Evolutionary conservation across 129 eudicot species (phyloP).

Genomic region (Scalesia atractyloides): DNA sequence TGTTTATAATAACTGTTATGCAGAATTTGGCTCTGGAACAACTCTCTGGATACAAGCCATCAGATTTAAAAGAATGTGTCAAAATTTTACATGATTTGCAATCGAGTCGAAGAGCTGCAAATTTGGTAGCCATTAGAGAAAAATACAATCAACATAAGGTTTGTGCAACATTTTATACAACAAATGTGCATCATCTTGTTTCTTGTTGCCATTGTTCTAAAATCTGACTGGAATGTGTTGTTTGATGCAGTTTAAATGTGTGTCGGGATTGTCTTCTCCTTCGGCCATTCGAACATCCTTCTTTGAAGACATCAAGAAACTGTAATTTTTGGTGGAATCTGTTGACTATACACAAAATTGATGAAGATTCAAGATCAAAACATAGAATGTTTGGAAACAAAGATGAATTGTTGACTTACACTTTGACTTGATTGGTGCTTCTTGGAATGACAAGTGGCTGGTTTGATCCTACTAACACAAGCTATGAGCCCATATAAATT

Average conservation of each 20-base stretch:
- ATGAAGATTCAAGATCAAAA: constrained; percentile 9
- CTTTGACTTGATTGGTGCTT: constrained; percentile 9
- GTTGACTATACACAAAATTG: constrained; percentile 1
- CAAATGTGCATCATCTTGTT: background rate
- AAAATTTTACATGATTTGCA: constrained; percentile 65
- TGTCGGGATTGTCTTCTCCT: constrained; percentile 52
- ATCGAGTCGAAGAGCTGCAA: constrained; percentile 47
- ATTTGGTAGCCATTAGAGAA: constrained; percentile 64
- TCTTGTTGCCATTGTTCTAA: constrained; percentile 5
- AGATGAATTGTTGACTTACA: constrained; percentile 14
- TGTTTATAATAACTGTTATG: background rate
- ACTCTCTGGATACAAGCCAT: constrained; percentile 56
- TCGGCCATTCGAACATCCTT: constrained; percentile 45
- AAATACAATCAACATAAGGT: constrained; percentile 81
- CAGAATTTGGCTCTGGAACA: constrained; percentile 56
- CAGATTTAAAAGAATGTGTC: constrained; percentile 72
- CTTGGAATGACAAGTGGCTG: background rate
- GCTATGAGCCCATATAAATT: background rate
- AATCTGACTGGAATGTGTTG: background rate
- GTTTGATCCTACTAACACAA: background rate
- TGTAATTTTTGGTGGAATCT: constrained; percentile 16
- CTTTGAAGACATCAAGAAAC: constrained; percentile 36
- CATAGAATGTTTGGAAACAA: constrained; percentile 4
- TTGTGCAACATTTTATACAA: constrained; percentile 8
- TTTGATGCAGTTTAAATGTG: constrained; percentile 60